A percentile compares a stretch with the other conserved stretches of the same genome.
Evolutionary conservation across 1,284 basidiomycete genomes (phyloP).

Genomic region (Trichosporon faecale): DNA sequence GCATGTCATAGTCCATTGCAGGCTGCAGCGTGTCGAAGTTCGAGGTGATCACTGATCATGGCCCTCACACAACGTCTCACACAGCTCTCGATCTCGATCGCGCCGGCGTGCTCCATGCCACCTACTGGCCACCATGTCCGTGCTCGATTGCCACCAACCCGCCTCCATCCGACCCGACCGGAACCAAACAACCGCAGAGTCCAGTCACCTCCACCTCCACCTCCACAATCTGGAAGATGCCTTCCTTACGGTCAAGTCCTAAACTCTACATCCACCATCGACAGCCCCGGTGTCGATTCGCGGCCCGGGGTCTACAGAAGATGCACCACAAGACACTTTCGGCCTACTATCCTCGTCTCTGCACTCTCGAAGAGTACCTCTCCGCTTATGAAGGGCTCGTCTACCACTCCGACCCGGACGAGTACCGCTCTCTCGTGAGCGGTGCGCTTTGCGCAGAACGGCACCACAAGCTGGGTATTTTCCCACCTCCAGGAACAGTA

Average conservation of each 20-base stretch:
- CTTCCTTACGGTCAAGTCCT: neutral
- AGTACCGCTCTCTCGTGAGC: constrained; percentile 29
- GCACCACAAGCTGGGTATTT: neutral
- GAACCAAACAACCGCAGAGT: constrained; percentile 3
- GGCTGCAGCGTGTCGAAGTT: neutral
- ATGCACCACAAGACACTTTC: constrained; percentile 45
- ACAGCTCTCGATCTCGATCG: neutral
- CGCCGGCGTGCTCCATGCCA: neutral
- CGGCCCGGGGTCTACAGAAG: neutral
- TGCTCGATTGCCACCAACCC: neutral
- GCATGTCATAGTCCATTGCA: neutral
- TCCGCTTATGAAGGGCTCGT: constrained; percentile 7
- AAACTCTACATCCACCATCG: neutral
- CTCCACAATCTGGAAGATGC: neutral
- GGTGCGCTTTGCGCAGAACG: constrained; percentile 29
- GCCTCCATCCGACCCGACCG: neutral
- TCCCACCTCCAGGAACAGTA: neutral
- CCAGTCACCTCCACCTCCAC: constrained; percentile 5
- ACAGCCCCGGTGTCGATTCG: neutral
- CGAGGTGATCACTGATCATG: neutral
- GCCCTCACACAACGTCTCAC: neutral
- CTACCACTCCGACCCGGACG: constrained; percentile 27
- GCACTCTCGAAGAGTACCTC: constrained; percentile 28
- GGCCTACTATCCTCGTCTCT: constrained; percentile 36
- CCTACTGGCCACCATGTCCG: no score